Evolutionary conservation across 2,329 filamentous ascomycete genomes (phyloP).

Genomic region (Didymella segeticola): DNA sequence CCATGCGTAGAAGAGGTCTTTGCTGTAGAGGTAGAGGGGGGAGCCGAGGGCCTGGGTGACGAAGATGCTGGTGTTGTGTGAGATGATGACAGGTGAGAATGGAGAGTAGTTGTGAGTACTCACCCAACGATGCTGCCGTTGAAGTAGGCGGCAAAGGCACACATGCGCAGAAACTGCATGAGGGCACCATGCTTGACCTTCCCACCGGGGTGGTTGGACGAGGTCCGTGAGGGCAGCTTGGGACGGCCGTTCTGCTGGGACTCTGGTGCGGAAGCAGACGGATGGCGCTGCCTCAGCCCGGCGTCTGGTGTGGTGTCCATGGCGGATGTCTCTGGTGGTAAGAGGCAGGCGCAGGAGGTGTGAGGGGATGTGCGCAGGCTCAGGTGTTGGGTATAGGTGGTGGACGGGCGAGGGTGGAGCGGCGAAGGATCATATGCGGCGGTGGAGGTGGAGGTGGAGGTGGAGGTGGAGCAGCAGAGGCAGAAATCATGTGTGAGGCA

Average conservation of each 20-base stretch:
- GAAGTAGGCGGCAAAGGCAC: constrained; percentile 56
- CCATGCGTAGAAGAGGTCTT: constrained; percentile 79
- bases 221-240: constrained; percentile 16
- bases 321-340: not conserved
- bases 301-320: constrained; percentile 32
- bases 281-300: constrained; percentile 43
- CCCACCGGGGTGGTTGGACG: constrained; percentile 43
- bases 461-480: constrained; percentile 7
- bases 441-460: constrained; percentile 10
- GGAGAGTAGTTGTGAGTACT: constrained; percentile 26
- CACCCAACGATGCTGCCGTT: constrained; percentile 51
- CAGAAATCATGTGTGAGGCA: constrained; percentile 11
- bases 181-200: constrained; percentile 52
- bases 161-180: constrained; percentile 53
- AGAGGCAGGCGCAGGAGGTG: not conserved
- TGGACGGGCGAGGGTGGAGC: constrained; percentile 13
- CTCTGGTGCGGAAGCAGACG: constrained; percentile 33
- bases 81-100: constrained; percentile 21
- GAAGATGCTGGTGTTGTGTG: constrained; percentile 53
- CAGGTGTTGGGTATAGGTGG: not conserved
- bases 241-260: constrained; percentile 23
- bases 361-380: constrained; percentile 18
- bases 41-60: constrained; percentile 74
- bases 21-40: constrained; percentile 76
- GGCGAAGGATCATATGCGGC: constrained; percentile 7